A percentile compares a stretch with the other conserved stretches of the same genome.
Evolutionary conservation across 257 asterid species (phyloP).

Genomic region (Ajuga chamaepitys): DNA sequence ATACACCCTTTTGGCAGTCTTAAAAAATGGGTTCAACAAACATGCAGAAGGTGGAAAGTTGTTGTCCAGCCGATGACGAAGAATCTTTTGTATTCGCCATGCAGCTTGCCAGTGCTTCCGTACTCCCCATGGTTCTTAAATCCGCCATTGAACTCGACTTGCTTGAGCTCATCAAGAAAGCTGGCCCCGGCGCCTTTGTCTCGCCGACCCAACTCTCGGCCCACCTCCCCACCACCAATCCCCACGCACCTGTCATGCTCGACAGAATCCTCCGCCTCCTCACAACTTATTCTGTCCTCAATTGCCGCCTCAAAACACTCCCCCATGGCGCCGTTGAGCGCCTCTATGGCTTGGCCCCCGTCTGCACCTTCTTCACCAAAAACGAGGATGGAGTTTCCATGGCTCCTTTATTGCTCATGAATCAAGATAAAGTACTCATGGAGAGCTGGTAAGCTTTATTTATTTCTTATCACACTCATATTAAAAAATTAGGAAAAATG

Average conservation of each 20-base stretch:
- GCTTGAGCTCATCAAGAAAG: slow-evolving; percentile 60
- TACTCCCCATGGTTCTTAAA: slow-evolving; percentile 65
- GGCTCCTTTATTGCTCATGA: slow-evolving; percentile 68
- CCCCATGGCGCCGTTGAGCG: slow-evolving; percentile 46
- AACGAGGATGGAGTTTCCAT: slow-evolving; percentile 64
- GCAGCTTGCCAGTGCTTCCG: slow-evolving; percentile 63
- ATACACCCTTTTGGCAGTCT: no score
- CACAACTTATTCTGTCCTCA: slow-evolving; percentile 41
- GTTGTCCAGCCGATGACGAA: no score
- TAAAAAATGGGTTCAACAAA: no score
- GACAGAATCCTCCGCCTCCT: slow-evolving; percentile 74
- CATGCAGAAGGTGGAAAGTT: no score
- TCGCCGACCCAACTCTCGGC: slow-evolving; percentile 54
- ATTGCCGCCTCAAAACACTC: slow-evolving; percentile 31
- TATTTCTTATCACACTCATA: no score
- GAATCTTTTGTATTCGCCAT: slow-evolving; percentile 42
- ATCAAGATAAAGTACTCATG: slow-evolving; percentile 79
- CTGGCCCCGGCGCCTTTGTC: slow-evolving; percentile 43
- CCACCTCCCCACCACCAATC: slow-evolving; percentile 41
- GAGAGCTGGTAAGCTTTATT: slow-evolving; percentile 58
- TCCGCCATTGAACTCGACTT: slow-evolving; percentile 68
- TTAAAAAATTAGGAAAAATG: no score
- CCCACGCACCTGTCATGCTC: slow-evolving; percentile 44
- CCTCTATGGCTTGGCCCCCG: slow-evolving; percentile 52
- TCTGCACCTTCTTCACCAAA: slow-evolving; percentile 55